These are phyloP conservation scores for Caloboletus inedulis DNA, from an alignment of 1,284 basidiomycete genomes.

Conservation along the genomic window DNA sequence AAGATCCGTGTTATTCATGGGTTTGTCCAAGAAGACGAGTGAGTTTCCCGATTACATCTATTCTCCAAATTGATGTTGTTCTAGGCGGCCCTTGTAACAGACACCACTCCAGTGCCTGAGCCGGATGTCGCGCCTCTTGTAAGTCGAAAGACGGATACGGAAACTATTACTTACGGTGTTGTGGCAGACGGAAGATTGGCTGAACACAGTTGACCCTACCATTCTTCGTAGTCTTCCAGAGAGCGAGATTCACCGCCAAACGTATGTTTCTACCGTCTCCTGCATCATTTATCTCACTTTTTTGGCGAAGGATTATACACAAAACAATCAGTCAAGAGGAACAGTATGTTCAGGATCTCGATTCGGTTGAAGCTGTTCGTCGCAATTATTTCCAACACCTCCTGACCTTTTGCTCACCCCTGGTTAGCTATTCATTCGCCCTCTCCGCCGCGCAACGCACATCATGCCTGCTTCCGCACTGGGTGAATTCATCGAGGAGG, in stretches of 20 bases:
- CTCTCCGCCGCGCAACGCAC: conserved; percentile 67
- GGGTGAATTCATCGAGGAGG: conserved; percentile 79
- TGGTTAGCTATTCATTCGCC: conserved; percentile 71
- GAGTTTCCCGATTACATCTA: conserved; percentile 21
- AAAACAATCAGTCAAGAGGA: conserved; percentile 91
- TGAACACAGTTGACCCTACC: conserved; percentile 61
- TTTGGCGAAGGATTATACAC: conserved; percentile 70
- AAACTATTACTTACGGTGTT: conserved; percentile 22
- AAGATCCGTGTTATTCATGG: conserved; percentile 67
- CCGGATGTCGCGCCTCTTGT: conserved; percentile 29
- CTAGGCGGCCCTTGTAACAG: conserved; percentile 26
- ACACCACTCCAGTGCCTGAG: conserved; percentile 20
- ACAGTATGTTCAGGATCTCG: conserved; percentile 87
- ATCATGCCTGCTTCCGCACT: conserved; percentile 66
- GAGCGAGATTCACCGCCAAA: conserved; percentile 83
- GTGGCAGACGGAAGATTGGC: conserved; percentile 65
- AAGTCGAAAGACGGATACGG: conserved; percentile 5
- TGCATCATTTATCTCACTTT: neutral
- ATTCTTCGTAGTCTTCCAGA: conserved; percentile 71
- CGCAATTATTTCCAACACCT: neutral
- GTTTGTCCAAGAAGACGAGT: conserved; percentile 65
- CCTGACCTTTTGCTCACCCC: neutral
- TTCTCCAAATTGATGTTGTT: conserved; percentile 14
- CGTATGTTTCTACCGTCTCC: conserved; percentile 39
- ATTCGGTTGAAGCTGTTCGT: conserved; percentile 73